A percentile compares a stretch with the other conserved stretches of the same genome.
Evolutionary conservation across 176 grass and related monocot species (phyloP).

Genomic region (Pontederia paniculata): DNA sequence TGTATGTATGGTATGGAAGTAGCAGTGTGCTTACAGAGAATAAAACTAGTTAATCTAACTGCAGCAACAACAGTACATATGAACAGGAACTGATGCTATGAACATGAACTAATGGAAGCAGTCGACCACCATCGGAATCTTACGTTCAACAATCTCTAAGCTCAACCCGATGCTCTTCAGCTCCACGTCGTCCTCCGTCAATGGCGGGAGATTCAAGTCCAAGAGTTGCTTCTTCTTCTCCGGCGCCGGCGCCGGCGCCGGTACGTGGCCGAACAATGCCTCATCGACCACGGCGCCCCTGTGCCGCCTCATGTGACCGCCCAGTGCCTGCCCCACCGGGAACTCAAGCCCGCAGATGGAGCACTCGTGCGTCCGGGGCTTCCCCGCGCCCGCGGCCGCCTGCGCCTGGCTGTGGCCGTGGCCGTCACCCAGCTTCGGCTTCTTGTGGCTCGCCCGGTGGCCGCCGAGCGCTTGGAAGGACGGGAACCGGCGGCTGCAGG

Average conservation of each 20-base stretch:
- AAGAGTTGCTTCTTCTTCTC: slow-evolving; percentile 14
- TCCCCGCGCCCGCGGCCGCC: too few species aligned
- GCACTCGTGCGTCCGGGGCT: slow-evolving; percentile 27
- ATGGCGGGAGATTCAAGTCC: slow-evolving; percentile 25
- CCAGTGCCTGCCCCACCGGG: slow-evolving; percentile 20
- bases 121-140: neutral
- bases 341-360: slow-evolving; percentile 29
- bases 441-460: slow-evolving; percentile 29
- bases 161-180: slow-evolving; percentile 6
- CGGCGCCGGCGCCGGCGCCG: neutral
- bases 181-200: neutral
- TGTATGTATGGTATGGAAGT: too few species aligned
- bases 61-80: too few species aligned
- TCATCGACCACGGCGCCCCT: neutral
- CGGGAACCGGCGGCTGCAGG: slow-evolving; percentile 24
- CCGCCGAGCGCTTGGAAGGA: slow-evolving; percentile 27
- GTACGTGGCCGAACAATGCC: neutral
- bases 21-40: too few species aligned
- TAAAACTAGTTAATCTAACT: too few species aligned
- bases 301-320: slow-evolving; percentile 29
- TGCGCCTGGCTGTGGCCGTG: neutral
- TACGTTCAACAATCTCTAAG: slow-evolving; percentile 5
- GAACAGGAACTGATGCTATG: neutral
- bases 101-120: neutral
- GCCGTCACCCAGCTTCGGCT: neutral